Percentiles rank a stretch among this genome's conserved stretches.
Conservation (phyloP, 179 eudicot genomes). For the Silene noctiflora region DNA sequence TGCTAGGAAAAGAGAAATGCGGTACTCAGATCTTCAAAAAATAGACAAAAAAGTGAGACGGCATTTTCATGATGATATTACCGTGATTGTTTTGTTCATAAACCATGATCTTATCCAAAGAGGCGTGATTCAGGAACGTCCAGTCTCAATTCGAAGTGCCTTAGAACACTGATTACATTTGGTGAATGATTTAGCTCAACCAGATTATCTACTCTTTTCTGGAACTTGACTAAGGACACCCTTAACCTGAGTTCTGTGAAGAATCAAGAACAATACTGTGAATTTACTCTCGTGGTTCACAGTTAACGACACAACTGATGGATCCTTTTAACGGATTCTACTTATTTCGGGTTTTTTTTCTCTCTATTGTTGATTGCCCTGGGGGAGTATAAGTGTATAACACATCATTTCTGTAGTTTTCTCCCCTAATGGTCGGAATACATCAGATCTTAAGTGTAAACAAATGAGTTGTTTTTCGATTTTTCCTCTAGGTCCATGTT, state of each 20-base stretch:
- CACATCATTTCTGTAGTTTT: conserved; percentile 5
- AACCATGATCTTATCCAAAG: conserved; percentile 59
- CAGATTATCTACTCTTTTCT: conserved; percentile 2
- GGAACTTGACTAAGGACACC: conserved; percentile 13
- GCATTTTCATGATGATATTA: conserved; percentile 75
- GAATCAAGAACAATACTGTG: background rate
- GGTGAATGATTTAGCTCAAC: conserved; percentile 23
- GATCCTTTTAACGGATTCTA: background rate
- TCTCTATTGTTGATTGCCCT: background rate
- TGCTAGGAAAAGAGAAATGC: conserved; percentile 68
- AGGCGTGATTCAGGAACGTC: conserved; percentile 45
- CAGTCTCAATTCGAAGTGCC: conserved; percentile 55
- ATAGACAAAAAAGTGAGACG: conserved; percentile 69
- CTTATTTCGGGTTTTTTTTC: background rate
- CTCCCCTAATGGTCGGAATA: background rate
- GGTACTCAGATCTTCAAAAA: conserved; percentile 62
- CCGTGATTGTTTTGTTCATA: conserved; percentile 62
- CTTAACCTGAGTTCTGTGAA: conserved; percentile 11
- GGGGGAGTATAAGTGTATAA: conserved; percentile 2
- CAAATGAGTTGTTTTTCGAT: conserved; percentile 14
- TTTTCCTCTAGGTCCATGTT: background rate
- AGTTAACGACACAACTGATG: background rate
- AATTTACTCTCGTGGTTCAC: background rate
- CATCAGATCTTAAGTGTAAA: conserved; percentile 21
- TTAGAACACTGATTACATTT: conserved; percentile 40